Percentiles rank a stretch among this genome's conserved stretches.
Evolutionary conservation across 345 rosid genomes (phyloP).

Genomic region (Pugionium cornutum): DNA sequence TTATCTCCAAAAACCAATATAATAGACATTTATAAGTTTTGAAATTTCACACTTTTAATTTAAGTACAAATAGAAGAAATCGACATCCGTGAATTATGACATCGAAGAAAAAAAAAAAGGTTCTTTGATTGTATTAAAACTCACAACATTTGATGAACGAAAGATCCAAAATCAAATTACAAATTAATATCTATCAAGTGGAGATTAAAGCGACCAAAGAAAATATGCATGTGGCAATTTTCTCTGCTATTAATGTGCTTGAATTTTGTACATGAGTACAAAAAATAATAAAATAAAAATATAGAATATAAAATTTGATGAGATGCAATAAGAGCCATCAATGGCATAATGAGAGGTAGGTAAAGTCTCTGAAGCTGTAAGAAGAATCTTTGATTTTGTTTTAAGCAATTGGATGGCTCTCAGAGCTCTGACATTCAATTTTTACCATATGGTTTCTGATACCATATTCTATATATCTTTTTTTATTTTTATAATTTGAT

Average conservation of each 20-base stretch:
- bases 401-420: slow-evolving; percentile 9
- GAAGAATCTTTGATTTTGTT: slow-evolving; percentile 23
- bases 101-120: too few species aligned
- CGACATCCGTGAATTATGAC: too few species aligned
- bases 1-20: too few species aligned
- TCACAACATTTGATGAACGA: too few species aligned
- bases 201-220: too few species aligned
- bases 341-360: slow-evolving; percentile 3
- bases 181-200: too few species aligned
- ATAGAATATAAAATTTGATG: slow-evolving; percentile 18
- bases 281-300: slow-evolving; percentile 9
- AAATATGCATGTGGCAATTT: too few species aligned
- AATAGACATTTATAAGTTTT: too few species aligned
- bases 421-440: slow-evolving; percentile 12
- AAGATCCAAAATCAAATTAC: too few species aligned
- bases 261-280: not conserved
- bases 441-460: slow-evolving; percentile 28
- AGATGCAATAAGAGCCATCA: slow-evolving; percentile 22
- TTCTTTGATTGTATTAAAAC: too few species aligned
- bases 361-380: slow-evolving; percentile 14
- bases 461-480: slow-evolving; percentile 10
- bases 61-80: too few species aligned
- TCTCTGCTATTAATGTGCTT: not conserved
- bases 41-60: too few species aligned
- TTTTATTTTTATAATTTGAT: not conserved